Evolutionary conservation across 345 rosid genomes (phyloP), one percentile per base, ranked within the genome.

Genomic region (Citrus mangshanensis): DNA sequence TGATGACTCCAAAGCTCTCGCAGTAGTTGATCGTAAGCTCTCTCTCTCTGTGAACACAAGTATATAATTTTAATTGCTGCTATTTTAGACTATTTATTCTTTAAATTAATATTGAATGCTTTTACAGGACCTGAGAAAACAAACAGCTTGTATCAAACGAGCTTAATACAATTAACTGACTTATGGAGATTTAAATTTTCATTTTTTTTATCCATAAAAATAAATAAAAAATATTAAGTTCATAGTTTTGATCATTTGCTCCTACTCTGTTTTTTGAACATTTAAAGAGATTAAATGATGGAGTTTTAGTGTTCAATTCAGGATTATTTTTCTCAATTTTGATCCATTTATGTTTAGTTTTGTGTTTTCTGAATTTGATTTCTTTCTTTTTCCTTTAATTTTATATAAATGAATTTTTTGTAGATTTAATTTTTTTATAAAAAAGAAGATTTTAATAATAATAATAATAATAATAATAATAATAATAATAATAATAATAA

Each of bases 1-100:
- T 6, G 7, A 82, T 34, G 93, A 88, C 10, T 82, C 91, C 66
- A 89, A 91, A 83, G 89, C 97, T 70, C 92, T 89, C 38, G 88
- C 81, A 9, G 70, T 86, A 8, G 86, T 86, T 22, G 95, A 87
- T 49, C 87, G 98, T 94, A 89, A 83, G 83, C 55, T 77, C 68
- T 63, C 8, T 62, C 22, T 80, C 27, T 73, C 58, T 9, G 51
- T n/a, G 7, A 4, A 18, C 56, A n/a, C 56, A 13, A 51, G 30
- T 40, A 16, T 63, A 18, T 68, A 46, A 7, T 21, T 4, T 37
- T 68, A 7, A 37, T 9, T 18, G 42, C 25, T 46, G 18, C 51
- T 46, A 3, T 46, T 13, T 46, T 46, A 46, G 51, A 13, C 51
- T 13, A 46, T 46, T 27, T 18, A 19, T 7, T 24, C 27, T 46